Evolutionary conservation across 345 rosid species (phyloP).

Genomic region (Eucalyptus melliodora): DNA sequence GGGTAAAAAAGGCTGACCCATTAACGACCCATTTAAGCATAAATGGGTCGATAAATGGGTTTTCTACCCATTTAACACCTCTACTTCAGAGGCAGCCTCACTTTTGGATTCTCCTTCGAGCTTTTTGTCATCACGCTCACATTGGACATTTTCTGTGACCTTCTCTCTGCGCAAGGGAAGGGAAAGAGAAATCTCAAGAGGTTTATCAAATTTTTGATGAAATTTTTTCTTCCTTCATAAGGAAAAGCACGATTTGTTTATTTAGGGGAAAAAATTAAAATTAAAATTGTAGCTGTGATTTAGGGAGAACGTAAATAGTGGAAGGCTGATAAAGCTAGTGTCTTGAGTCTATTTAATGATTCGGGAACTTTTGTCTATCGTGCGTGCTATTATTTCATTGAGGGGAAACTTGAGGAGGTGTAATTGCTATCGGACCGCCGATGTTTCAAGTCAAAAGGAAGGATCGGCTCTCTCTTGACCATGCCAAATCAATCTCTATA

Average conservation of each 20-base stretch:
- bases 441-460: background rate
- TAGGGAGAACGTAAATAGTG: no score
- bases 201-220: background rate
- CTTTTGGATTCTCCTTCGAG: background rate
- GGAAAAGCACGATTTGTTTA: no score
- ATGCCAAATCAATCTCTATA: background rate
- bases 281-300: no score
- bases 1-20: no score
- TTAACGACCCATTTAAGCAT: no score
- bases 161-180: background rate
- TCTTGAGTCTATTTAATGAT: background rate
- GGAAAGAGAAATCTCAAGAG: background rate
- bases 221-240: background rate
- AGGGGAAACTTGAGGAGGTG: background rate
- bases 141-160: background rate
- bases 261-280: no score
- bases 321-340: no score
- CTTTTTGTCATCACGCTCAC: background rate
- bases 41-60: no score
- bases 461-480: background rate
- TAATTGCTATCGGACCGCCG: background rate
- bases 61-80: no score
- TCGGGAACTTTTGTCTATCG: background rate
- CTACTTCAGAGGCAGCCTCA: constrained; percentile 2
- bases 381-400: background rate